Evolutionary conservation across 1,284 basidiomycete species (phyloP).

Genomic region (Phellopilus nigrolimitatus): DNA sequence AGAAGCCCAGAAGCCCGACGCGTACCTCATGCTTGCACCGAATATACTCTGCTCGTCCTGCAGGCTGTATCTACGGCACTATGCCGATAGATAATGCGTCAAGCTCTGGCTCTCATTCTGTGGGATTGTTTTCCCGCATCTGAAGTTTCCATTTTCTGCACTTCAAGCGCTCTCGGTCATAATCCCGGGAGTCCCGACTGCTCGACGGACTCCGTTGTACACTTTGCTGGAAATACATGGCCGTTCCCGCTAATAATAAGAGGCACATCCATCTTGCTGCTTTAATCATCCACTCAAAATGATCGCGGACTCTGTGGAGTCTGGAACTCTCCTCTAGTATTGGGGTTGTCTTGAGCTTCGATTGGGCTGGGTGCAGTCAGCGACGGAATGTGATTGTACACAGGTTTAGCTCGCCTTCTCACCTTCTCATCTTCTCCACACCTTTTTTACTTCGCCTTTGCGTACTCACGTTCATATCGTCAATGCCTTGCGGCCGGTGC

Average conservation of each 20-base stretch:
- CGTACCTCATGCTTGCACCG: background rate
- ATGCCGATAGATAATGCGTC: background rate
- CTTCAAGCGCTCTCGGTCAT: background rate
- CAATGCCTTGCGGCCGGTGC: background rate
- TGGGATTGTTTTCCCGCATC: background rate
- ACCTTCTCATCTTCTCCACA: background rate
- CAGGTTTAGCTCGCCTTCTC: background rate
- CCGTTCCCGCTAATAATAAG: too few species aligned
- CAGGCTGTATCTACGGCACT: background rate
- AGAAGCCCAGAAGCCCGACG: background rate
- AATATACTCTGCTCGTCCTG: background rate
- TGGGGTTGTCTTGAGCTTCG: too few species aligned
- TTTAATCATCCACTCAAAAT: too few species aligned
- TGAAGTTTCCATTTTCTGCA: background rate
- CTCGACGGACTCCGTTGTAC: too few species aligned
- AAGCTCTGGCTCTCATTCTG: background rate
- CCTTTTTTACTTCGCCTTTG: background rate
- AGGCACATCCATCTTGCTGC: too few species aligned
- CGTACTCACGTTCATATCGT: background rate
- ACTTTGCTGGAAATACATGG: too few species aligned
- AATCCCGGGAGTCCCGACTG: background rate
- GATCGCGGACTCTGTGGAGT: too few species aligned
- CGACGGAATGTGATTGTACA: too few species aligned
- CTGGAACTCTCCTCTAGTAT: too few species aligned
- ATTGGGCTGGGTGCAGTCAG: too few species aligned